A percentile compares a stretch with the other conserved stretches of the same genome.
Conservation (phyloP, 805 yeast genomes). For the Candida ulmi region DNA sequence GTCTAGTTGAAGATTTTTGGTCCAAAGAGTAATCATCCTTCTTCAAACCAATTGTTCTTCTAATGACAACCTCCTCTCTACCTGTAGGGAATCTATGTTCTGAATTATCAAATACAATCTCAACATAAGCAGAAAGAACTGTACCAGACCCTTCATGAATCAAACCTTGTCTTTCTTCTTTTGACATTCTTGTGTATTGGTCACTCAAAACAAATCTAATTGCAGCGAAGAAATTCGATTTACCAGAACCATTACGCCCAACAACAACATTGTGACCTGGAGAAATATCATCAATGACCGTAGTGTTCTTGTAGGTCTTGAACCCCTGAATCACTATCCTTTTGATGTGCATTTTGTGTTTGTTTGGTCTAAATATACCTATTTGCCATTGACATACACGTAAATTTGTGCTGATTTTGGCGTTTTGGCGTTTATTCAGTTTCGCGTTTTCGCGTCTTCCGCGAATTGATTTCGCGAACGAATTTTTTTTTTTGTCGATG, state of each 20-base stretch:
- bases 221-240: constrained; percentile 93
- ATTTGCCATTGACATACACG: constrained; percentile 1
- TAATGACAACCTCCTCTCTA: constrained; percentile 61
- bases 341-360: constrained; percentile 31
- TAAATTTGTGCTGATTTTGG: background rate
- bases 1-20: constrained; percentile 68
- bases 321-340: constrained; percentile 82
- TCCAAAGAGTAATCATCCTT: constrained; percentile 89
- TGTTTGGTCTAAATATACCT: too few species aligned
- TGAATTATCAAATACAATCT: constrained; percentile 76
- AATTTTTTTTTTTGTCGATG: background rate
- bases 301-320: constrained; percentile 84
- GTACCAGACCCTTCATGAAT: constrained; percentile 90
- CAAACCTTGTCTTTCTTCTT: constrained; percentile 82
- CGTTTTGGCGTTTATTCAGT: background rate
- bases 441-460: constrained; percentile 5
- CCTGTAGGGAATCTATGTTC: constrained; percentile 59
- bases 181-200: constrained; percentile 75
- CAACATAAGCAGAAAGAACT: constrained; percentile 90
- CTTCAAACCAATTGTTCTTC: constrained; percentile 90
- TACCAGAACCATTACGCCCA: constrained; percentile 96
- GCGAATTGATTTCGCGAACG: background rate
- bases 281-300: constrained; percentile 69
- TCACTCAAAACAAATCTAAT: constrained; percentile 88
- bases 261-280: constrained; percentile 83